These are phyloP conservation scores for Pythium scleroteichum DNA, from an alignment of 352 stramenopile species.

Conservation along the genomic window DNA sequence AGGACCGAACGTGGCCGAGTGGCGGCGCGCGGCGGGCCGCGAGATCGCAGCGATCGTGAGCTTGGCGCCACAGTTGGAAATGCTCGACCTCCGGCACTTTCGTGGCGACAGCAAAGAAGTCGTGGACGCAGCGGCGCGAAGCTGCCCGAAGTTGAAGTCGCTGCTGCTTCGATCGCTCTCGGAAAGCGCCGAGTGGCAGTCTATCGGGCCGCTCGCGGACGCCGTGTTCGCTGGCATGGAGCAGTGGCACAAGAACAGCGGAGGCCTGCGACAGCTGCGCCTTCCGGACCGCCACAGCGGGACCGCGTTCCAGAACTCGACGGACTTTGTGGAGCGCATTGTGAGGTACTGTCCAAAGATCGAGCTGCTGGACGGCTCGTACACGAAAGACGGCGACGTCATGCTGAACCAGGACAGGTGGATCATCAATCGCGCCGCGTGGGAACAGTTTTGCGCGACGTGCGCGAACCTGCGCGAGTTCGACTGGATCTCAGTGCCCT, in stretches of 20 bases:
- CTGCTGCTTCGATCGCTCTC: neutral
- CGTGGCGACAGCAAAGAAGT: too few species aligned
- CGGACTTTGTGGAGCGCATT: neutral
- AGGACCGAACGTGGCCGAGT: too few species aligned
- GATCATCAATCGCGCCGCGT: slow-evolving; percentile 34
- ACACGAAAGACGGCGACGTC: neutral
- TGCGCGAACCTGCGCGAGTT: slow-evolving; percentile 18
- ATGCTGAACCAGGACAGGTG: slow-evolving; percentile 15
- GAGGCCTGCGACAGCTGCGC: neutral
- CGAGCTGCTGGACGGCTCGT: slow-evolving; percentile 8
- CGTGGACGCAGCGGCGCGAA: too few species aligned
- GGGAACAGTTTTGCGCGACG: slow-evolving; percentile 43
- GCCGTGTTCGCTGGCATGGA: neutral
- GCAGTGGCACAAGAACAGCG: neutral
- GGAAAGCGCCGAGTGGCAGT: neutral
- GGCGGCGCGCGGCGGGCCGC: too few species aligned
- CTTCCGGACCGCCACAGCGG: neutral
- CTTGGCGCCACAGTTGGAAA: too few species aligned
- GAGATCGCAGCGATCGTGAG: too few species aligned
- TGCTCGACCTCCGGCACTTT: too few species aligned
- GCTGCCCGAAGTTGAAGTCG: neutral
- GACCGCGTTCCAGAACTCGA: neutral
- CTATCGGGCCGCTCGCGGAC: neutral
- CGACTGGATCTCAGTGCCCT: slow-evolving; percentile 15
- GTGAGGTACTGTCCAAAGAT: slow-evolving; percentile 1